phyloP scores from a whole-genome alignment of 2,329 filamentous ascomycete species.

The Beauveria sp. region DNA sequence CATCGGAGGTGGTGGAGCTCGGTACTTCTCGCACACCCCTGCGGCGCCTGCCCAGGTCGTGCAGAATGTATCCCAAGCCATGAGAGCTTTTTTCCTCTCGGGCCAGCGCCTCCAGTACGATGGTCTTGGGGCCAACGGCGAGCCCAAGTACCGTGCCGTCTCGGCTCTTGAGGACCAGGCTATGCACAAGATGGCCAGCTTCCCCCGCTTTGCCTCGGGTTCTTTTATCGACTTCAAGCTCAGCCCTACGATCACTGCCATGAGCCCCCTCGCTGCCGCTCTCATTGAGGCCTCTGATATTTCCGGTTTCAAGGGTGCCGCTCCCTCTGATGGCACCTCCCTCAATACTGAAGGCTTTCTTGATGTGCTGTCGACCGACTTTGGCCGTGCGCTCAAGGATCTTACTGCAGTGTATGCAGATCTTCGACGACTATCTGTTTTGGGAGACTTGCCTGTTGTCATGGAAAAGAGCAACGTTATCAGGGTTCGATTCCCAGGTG shows the following conservation, averaged over 20 bases:
- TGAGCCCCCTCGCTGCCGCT: conserved; percentile 60
- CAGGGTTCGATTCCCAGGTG: conserved; percentile 83
- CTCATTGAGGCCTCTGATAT: conserved; percentile 39
- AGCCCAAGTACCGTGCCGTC: conserved; percentile 74
- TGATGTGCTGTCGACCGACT: conserved; percentile 79
- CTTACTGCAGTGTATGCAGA: conserved; percentile 73
- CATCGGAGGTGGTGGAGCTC: conserved; percentile 63
- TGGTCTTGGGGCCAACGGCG: conserved; percentile 63
- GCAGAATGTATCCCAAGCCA: conserved; percentile 88
- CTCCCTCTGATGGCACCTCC: conserved; percentile 43
- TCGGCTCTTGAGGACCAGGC: conserved; percentile 67
- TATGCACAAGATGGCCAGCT: conserved; percentile 55
- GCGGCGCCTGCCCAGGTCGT: conserved; percentile 83
- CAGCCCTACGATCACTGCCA: conserved; percentile 81
- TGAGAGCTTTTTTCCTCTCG: conserved; percentile 86
- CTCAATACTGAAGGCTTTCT: conserved; percentile 79
- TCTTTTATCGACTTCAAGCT: conserved; percentile 84
- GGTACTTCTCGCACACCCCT: conserved; percentile 87
- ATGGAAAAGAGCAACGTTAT: conserved; percentile 61
- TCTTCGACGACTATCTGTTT: conserved; percentile 62
- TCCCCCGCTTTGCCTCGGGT: conserved; percentile 54
- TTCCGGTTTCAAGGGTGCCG: conserved; percentile 34
- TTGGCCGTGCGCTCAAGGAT: conserved; percentile 78
- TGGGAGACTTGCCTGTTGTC: conserved; percentile 79
- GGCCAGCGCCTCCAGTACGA: conserved; percentile 85